Conservation (phyloP, 2,329 filamentous ascomycete genomes). For the Phialemoniopsis sp. region DNA sequence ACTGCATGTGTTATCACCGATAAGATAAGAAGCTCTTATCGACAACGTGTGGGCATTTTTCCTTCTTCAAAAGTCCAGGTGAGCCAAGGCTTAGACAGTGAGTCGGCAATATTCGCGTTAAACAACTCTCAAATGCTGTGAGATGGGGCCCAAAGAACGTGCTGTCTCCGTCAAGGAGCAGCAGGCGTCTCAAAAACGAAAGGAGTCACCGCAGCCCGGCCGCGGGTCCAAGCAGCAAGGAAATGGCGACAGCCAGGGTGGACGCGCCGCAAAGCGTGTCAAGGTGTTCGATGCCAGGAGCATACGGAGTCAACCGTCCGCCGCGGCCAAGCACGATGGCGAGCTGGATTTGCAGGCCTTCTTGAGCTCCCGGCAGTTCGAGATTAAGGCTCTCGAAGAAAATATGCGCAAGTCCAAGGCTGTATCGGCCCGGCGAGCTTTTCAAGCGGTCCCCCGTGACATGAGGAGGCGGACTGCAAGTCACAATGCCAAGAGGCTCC, state of each 20-base stretch:
- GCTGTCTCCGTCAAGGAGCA: too few relatives aligned
- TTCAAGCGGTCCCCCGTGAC: constrained; percentile 83
- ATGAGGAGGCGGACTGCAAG: constrained; percentile 86
- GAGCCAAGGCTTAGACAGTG: too few relatives aligned
- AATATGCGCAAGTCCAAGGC: constrained; percentile 74
- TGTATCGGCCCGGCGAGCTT: constrained; percentile 64
- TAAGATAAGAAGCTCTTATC: too few relatives aligned
- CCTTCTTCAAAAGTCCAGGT: too few relatives aligned
- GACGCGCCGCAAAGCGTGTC: constrained; percentile 34
- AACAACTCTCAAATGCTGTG: too few relatives aligned
- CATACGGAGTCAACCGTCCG: constrained; percentile 46
- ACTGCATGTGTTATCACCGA: too few relatives aligned
- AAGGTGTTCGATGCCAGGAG: constrained; percentile 41
- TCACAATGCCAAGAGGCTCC: constrained; percentile 90
- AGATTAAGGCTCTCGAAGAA: constrained; percentile 80
- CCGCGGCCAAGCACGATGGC: constrained; percentile 59
- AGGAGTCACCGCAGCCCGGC: too few relatives aligned
- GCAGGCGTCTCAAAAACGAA: too few relatives aligned
- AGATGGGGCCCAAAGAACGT: too few relatives aligned
- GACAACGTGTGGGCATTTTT: too few relatives aligned
- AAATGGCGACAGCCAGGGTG: constrained; percentile 7
- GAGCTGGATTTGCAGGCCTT: constrained; percentile 84
- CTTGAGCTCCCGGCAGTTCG: constrained; percentile 79
- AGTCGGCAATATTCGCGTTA: too few relatives aligned
- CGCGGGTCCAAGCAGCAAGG: not conserved